These are phyloP conservation scores for Piloderma croceum DNA, from an alignment of 768 basidiomycete genomes.

Conservation along the genomic window DNA sequence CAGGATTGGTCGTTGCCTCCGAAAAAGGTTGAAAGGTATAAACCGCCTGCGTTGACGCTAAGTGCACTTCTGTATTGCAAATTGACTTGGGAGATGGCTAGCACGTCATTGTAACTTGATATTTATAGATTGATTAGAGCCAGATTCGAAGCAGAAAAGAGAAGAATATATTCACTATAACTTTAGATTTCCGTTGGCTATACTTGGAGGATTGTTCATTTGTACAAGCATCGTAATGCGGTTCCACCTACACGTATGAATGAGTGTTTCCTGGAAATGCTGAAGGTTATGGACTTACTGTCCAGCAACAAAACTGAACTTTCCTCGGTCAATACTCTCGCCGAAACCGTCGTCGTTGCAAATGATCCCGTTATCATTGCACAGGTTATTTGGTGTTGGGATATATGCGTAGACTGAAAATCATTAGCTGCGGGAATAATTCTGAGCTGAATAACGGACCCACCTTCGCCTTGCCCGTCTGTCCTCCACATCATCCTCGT, in stretches of 20 bases:
- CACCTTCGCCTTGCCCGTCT: constrained; percentile 64
- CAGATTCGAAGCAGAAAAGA: background rate
- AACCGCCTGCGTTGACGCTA: constrained; percentile 53
- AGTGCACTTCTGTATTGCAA: constrained; percentile 58
- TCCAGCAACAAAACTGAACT: constrained; percentile 56
- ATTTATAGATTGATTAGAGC: background rate
- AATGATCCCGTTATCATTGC: constrained; percentile 44
- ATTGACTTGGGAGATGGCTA: constrained; percentile 52
- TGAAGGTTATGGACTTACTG: constrained; percentile 41
- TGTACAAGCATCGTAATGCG: constrained; percentile 70
- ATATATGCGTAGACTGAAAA: constrained; percentile 75
- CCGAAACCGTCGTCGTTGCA: constrained; percentile 79
- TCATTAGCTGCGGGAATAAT: constrained; percentile 5
- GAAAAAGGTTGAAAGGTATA: constrained; percentile 62
- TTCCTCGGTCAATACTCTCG: constrained; percentile 64
- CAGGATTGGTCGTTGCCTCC: constrained; percentile 60
- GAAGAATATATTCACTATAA: constrained; percentile 49
- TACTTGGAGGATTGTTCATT: constrained; percentile 60
- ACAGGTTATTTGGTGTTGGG: constrained; percentile 56
- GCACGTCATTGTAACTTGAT: constrained; percentile 61
- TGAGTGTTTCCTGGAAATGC: constrained; percentile 2
- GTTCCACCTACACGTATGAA: constrained; percentile 48
- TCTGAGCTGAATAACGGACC: constrained; percentile 14
- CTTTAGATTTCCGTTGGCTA: constrained; percentile 69
- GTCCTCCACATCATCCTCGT: constrained; percentile 73